Percentiles rank a stretch among this genome's conserved stretches.
These are phyloP conservation scores for Phoenix dactylifera DNA, from an alignment of 176 grass and related monocot species.

Conservation along the genomic window DNA sequence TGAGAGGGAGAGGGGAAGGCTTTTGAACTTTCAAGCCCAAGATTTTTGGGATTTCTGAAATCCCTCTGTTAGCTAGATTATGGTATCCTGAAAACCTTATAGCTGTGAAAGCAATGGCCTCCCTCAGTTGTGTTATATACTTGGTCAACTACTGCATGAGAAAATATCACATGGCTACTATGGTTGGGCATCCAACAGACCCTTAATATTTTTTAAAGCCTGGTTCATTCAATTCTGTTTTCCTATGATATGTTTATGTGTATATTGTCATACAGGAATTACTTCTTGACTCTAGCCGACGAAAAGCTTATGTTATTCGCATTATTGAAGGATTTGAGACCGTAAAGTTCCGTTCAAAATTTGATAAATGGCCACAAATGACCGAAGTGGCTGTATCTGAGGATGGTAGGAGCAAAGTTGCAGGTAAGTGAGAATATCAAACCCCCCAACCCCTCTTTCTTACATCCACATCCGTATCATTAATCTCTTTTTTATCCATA, in stretches of 20 bases:
- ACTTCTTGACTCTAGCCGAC: conserved; percentile 36
- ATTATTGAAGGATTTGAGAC: conserved; percentile 91
- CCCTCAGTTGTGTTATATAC: too few relatives aligned
- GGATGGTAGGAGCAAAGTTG: conserved; percentile 98
- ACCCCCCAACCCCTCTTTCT: too few relatives aligned
- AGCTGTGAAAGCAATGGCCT: too few relatives aligned
- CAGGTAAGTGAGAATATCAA: conserved; percentile 42
- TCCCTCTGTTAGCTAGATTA: too few relatives aligned
- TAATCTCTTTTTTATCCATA: too few relatives aligned
- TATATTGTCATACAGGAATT: conserved; percentile 55
- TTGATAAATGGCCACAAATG: conserved; percentile 70
- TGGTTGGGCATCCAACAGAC: background rate
- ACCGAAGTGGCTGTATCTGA: conserved; percentile 72
- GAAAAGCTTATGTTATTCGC: conserved; percentile 59
- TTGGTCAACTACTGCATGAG: too few relatives aligned
- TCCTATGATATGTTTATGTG: background rate
- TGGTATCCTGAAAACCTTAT: too few relatives aligned
- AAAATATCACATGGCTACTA: too few relatives aligned
- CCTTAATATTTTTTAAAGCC: background rate
- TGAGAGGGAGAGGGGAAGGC: too few relatives aligned
- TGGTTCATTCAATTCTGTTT: background rate
- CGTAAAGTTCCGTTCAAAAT: conserved; percentile 77
- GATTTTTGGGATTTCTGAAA: too few relatives aligned
- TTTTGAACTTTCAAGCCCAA: too few relatives aligned
- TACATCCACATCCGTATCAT: too few relatives aligned